Conservation (phyloP, 345 rosid genomes). For the Balakata baccata region DNA sequence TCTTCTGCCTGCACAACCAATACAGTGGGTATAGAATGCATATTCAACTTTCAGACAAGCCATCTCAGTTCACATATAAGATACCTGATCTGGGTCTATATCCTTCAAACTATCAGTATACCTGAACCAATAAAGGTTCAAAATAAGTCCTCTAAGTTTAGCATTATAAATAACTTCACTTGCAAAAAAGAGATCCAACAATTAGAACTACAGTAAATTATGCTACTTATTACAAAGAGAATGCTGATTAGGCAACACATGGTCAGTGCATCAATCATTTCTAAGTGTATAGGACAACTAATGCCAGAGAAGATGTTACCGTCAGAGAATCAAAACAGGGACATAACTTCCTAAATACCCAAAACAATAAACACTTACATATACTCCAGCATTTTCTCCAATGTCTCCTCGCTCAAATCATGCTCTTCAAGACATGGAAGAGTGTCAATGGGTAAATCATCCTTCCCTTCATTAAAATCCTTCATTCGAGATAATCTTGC, state of each 20-base stretch:
- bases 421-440: slow-evolving; percentile 83
- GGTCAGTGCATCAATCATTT: slow-evolving; percentile 8
- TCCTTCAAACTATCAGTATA: slow-evolving; percentile 89
- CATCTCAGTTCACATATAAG: slow-evolving; percentile 13
- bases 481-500: slow-evolving; percentile 75
- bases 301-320: neutral
- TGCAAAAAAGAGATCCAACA: neutral
- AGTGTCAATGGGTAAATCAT: slow-evolving; percentile 35
- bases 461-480: slow-evolving; percentile 60
- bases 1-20: slow-evolving; percentile 69
- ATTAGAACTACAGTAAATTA: slow-evolving; percentile 13
- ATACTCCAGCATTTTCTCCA: slow-evolving; percentile 90
- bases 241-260: neutral
- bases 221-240: neutral
- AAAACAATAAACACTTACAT: slow-evolving; percentile 54
- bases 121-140: slow-evolving; percentile 49
- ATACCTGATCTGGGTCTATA: slow-evolving; percentile 76
- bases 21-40: slow-evolving; percentile 3
- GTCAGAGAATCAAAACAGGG: slow-evolving; percentile 4
- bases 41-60: slow-evolving; percentile 8
- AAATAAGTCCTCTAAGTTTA: slow-evolving; percentile 17
- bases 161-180: slow-evolving; percentile 4
- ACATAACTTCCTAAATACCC: neutral
- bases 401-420: slow-evolving; percentile 68
- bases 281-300: neutral